Conservation (phyloP, 371 early-diverging fungal species). For the Dichotomocladium elegans region DNA sequence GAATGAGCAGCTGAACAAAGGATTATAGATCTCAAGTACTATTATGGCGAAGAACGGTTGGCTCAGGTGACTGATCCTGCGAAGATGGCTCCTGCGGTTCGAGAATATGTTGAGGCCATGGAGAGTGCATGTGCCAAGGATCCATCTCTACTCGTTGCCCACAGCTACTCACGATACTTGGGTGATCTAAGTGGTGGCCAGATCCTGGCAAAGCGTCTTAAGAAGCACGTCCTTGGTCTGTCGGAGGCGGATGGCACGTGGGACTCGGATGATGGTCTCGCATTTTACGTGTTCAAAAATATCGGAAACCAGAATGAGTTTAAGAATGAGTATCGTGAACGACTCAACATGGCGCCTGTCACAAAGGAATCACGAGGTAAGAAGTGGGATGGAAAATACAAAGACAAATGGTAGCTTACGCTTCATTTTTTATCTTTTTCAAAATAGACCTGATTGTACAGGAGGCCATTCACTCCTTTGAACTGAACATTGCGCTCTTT, state of each 20-base stretch:
- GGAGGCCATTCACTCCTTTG: slow-evolving; percentile 37
- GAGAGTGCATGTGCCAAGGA: slow-evolving; percentile 34
- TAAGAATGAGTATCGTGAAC: slow-evolving; percentile 52
- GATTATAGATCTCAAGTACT: slow-evolving; percentile 43
- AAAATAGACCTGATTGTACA: slow-evolving; percentile 29
- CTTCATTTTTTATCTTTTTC: slow-evolving; percentile 1
- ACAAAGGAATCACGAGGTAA: slow-evolving; percentile 26
- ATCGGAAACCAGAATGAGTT: slow-evolving; percentile 53
- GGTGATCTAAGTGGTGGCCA: slow-evolving; percentile 64
- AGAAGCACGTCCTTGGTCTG: slow-evolving; percentile 39
- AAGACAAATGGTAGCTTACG: neutral
- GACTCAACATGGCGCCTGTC: slow-evolving; percentile 41
- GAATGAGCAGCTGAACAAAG: neutral
- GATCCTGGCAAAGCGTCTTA: slow-evolving; percentile 49
- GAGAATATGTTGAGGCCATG: slow-evolving; percentile 44
- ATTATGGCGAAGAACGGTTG: slow-evolving; percentile 45
- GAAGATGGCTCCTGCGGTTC: slow-evolving; percentile 51
- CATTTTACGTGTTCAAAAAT: slow-evolving; percentile 46
- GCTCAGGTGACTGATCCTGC: slow-evolving; percentile 23
- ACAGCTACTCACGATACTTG: slow-evolving; percentile 57
- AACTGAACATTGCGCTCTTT: slow-evolving; percentile 44
- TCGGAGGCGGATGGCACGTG: slow-evolving; percentile 28
- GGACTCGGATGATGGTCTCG: slow-evolving; percentile 44
- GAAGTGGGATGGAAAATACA: neutral
- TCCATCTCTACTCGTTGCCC: slow-evolving; percentile 54